A percentile compares a stretch with the other conserved stretches of the same genome.
Conservation (phyloP, 768 basidiomycete genomes). For the Podaxis rugospora region DNA sequence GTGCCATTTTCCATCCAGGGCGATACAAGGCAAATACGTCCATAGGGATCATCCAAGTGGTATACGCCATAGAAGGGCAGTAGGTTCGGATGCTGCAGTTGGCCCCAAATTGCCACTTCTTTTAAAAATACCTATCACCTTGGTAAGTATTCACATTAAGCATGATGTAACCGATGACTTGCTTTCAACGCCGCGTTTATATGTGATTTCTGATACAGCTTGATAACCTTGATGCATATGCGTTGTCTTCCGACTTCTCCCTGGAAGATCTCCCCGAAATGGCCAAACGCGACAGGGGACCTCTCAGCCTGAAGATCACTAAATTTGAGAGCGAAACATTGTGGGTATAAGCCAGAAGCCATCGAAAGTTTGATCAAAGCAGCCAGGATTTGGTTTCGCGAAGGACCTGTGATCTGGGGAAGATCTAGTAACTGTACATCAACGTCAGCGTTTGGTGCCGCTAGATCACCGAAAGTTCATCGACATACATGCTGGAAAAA, state of each 20-base stretch:
- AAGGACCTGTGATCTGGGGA: background rate
- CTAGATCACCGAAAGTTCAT: background rate
- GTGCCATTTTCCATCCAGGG: slow-evolving; percentile 15
- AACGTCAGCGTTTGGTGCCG: background rate
- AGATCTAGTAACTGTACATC: background rate
- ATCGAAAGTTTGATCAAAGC: slow-evolving; percentile 17
- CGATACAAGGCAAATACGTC: slow-evolving; percentile 10
- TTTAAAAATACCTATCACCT: background rate
- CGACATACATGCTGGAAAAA: background rate
- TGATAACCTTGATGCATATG: slow-evolving; percentile 24
- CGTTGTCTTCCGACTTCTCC: slow-evolving; percentile 16
- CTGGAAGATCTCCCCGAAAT: slow-evolving; percentile 26
- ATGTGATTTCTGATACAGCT: slow-evolving; percentile 18
- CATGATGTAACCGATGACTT: background rate
- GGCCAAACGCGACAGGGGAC: slow-evolving; percentile 16
- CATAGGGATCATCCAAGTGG: slow-evolving; percentile 1
- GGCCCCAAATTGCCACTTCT: slow-evolving; percentile 11
- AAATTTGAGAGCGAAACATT: slow-evolving; percentile 17
- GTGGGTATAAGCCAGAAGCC: slow-evolving; percentile 23
- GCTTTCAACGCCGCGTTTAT: slow-evolving; percentile 1
- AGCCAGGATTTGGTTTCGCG: background rate
- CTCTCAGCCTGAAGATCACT: slow-evolving; percentile 12
- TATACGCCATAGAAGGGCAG: slow-evolving; percentile 14
- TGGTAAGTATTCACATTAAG: background rate
- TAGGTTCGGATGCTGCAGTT: slow-evolving; percentile 8